Percentiles rank a stretch among this genome's conserved stretches.
phyloP scores from a whole-genome alignment of 352 stramenopile genomes.

The Pythium sp. region DNA sequence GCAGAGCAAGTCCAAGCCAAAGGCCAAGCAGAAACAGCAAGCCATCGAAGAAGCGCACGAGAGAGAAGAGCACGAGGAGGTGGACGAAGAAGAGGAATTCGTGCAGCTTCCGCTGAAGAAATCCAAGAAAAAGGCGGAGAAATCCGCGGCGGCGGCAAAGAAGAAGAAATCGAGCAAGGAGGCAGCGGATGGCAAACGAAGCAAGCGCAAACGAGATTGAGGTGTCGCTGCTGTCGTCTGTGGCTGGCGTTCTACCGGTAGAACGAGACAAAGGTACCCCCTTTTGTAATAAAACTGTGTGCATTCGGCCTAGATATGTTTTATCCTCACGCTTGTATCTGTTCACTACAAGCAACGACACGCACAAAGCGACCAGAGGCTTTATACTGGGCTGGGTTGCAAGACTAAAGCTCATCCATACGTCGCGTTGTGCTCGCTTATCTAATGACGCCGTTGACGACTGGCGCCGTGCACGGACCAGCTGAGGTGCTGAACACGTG shows the following conservation, averaged over 20 bases:
- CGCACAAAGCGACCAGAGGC: not conserved
- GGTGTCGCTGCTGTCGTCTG: not conserved
- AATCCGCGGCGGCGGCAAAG: conserved; percentile 2
- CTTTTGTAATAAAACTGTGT: conserved; percentile 14
- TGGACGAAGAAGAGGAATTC: conserved; percentile 24
- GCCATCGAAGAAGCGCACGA: not conserved
- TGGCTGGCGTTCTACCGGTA: not conserved
- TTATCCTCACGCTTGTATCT: not conserved
- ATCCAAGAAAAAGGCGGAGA: conserved; percentile 26
- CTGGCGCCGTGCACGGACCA: conserved; percentile 66
- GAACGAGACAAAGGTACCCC: not conserved
- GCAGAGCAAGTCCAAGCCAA: conserved; percentile 17
- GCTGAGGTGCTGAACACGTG: conserved; percentile 74
- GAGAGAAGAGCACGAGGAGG: conserved; percentile 10
- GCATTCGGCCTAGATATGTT: not conserved
- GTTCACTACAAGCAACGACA: not conserved
- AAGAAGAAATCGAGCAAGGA: conserved; percentile 6
- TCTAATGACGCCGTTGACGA: conserved; percentile 77
- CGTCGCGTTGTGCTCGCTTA: conserved; percentile 25
- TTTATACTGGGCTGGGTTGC: not conserved
- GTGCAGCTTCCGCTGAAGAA: conserved; percentile 50
- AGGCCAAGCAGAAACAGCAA: conserved; percentile 9
- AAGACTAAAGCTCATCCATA: not conserved
- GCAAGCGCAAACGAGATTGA: conserved; percentile 40
- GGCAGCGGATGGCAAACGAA: conserved; percentile 10